Evolutionary conservation across 2,329 filamentous ascomycete genomes (phyloP).

Genomic region (Stemphylium beticola): DNA sequence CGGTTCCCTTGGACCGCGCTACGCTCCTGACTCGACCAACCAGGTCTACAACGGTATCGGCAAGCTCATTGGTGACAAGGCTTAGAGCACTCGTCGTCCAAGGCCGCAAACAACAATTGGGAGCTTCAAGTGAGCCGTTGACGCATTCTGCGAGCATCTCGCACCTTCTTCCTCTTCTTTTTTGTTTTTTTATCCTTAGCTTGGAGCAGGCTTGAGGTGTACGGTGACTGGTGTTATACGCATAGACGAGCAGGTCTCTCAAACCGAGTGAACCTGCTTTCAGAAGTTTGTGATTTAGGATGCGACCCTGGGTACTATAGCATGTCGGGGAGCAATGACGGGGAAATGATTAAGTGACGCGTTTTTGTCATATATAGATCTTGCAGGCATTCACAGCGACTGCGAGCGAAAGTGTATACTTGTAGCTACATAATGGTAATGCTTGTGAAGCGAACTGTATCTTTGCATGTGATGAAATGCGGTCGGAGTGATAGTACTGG

Average conservation of each 20-base stretch:
- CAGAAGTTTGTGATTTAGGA: slow-evolving; percentile 16
- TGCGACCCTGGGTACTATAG: slow-evolving; percentile 23
- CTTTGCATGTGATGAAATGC: not conserved
- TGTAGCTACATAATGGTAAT: slow-evolving; percentile 47
- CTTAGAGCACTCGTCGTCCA: slow-evolving; percentile 12
- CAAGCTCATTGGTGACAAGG: slow-evolving; percentile 43
- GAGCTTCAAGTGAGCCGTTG: not conserved
- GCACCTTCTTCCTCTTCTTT: slow-evolving; percentile 25
- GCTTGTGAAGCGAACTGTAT: slow-evolving; percentile 11
- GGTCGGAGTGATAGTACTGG: no score
- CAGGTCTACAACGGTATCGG: slow-evolving; percentile 44
- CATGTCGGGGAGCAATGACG: slow-evolving; percentile 35
- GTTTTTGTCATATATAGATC: slow-evolving; percentile 42
- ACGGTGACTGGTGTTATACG: slow-evolving; percentile 34
- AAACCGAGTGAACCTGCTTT: slow-evolving; percentile 25
- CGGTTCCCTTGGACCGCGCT: slow-evolving; percentile 53
- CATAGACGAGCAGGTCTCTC: slow-evolving; percentile 43
- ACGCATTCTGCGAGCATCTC: not conserved
- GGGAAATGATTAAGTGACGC: slow-evolving; percentile 38
- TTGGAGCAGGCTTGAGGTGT: slow-evolving; percentile 33
- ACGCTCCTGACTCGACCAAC: slow-evolving; percentile 46
- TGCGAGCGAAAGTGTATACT: slow-evolving; percentile 29
- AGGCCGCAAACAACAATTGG: not conserved
- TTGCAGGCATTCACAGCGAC: slow-evolving; percentile 24
- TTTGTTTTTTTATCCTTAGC: slow-evolving; percentile 36